Evolutionary conservation across 2,329 filamentous ascomycete genomes (phyloP).

Genomic region (Colletotrichum zoysiae): DNA sequence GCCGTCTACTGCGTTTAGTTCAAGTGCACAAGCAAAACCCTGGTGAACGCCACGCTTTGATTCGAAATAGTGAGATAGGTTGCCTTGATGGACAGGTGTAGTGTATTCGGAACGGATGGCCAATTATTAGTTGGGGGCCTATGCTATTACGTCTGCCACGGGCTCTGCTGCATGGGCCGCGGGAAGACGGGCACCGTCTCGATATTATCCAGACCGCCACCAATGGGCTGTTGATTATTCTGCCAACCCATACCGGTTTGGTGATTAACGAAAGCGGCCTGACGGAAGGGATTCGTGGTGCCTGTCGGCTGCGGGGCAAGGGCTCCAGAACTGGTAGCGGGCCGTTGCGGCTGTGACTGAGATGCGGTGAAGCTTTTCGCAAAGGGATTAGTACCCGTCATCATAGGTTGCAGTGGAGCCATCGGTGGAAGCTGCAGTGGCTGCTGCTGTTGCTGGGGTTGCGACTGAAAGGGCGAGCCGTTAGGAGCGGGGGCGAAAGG

Average conservation of each 20-base stretch:
- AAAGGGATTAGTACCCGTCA: constrained; percentile 72
- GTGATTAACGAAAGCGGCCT: constrained; percentile 91
- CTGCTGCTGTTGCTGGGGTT: constrained; percentile 52
- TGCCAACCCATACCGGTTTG: constrained; percentile 92
- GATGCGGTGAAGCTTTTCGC: constrained; percentile 58
- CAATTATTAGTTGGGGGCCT: neutral
- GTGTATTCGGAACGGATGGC: constrained; percentile 19
- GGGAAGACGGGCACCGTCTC: constrained; percentile 89
- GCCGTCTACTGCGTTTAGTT: constrained; percentile 45
- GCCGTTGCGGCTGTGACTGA: constrained; percentile 56
- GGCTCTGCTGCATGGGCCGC: constrained; percentile 74
- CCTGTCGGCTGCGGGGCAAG: constrained; percentile 84
- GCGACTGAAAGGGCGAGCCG: constrained; percentile 60
- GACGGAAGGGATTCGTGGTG: constrained; percentile 94
- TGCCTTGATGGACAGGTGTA: constrained; percentile 37
- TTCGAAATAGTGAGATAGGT: constrained; percentile 45
- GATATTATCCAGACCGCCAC: constrained; percentile 83
- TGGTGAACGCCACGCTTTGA: constrained; percentile 52
- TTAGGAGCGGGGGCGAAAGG: constrained; percentile 52
- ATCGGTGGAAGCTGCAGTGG: constrained; percentile 43
- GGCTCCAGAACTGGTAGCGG: constrained; percentile 59
- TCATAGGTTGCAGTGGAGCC: constrained; percentile 60
- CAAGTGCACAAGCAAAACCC: constrained; percentile 43
- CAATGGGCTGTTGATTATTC: constrained; percentile 79
- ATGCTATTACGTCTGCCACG: constrained; percentile 64